Percentiles rank a stretch among this genome's conserved stretches.
These are phyloP conservation scores for Ceriops tagal DNA, from an alignment of 345 rosid species.

Conservation along the genomic window DNA sequence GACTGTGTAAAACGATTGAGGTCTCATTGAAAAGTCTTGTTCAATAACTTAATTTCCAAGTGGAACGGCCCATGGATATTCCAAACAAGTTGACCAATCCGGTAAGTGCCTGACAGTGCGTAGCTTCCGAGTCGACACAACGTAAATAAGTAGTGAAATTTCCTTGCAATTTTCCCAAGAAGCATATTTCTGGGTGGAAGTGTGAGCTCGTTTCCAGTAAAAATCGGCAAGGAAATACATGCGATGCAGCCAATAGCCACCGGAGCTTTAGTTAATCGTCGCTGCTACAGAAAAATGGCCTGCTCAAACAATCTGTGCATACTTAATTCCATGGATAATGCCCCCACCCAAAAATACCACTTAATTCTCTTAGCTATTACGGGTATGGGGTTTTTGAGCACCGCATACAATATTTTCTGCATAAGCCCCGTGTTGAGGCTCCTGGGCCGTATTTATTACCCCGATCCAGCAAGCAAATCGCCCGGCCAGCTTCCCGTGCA, in stretches of 20 bases:
- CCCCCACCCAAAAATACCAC: slow-evolving; percentile 60
- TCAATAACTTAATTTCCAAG: too few species aligned
- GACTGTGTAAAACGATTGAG: too few species aligned
- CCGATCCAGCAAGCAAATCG: slow-evolving; percentile 13
- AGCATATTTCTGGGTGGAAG: not conserved
- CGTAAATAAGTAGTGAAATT: not conserved
- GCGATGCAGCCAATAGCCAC: too few species aligned
- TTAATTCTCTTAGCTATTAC: slow-evolving; percentile 55
- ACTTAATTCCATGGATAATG: slow-evolving; percentile 53
- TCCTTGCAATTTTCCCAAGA: not conserved
- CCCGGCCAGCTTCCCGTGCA: slow-evolving; percentile 45
- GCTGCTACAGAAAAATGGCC: slow-evolving; percentile 6
- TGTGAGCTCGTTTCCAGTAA: too few species aligned
- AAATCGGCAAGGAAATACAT: too few species aligned
- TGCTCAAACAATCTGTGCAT: slow-evolving; percentile 29
- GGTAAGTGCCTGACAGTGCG: too few species aligned
- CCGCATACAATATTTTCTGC: slow-evolving; percentile 71
- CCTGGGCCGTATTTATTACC: slow-evolving; percentile 63
- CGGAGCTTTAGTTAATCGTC: too few species aligned
- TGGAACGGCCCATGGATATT: too few species aligned
- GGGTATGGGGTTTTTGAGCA: slow-evolving; percentile 77
- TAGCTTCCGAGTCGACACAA: too few species aligned
- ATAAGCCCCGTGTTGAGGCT: slow-evolving; percentile 53
- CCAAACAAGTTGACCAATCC: too few species aligned
- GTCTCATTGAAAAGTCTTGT: too few species aligned